Evolutionary conservation across 768 basidiomycete species (phyloP).

Genomic region (Agaricus blazei): DNA sequence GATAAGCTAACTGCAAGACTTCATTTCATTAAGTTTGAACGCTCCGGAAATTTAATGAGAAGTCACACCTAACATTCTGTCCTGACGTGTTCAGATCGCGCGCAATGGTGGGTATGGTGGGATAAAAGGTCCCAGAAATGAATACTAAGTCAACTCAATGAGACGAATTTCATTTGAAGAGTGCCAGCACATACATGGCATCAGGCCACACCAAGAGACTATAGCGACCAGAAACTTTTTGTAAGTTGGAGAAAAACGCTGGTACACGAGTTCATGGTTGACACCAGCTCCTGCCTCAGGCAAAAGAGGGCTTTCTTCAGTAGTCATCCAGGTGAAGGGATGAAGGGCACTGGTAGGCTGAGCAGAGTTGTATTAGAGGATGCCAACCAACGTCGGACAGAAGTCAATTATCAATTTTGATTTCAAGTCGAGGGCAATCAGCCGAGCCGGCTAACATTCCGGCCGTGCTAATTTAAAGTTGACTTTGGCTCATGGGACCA

Average conservation of each 20-base stretch:
- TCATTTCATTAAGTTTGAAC: not conserved
- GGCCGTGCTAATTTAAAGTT: no score
- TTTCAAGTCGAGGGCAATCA: no score
- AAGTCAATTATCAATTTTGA: no score
- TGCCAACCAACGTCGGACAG: not conserved
- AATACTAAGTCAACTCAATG: conserved; percentile 41
- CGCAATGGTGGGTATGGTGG: conserved; percentile 70
- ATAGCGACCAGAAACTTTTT: conserved; percentile 53
- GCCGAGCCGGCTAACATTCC: no score
- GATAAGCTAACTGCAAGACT: conserved; percentile 34
- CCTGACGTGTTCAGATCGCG: conserved; percentile 55
- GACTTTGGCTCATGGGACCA: no score
- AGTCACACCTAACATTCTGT: conserved; percentile 47
- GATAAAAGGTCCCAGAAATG: conserved; percentile 63
- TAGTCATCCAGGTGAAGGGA: not conserved
- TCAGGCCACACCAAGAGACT: conserved; percentile 55
- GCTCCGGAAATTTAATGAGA: not conserved
- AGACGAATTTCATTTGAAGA: not conserved
- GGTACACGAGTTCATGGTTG: conserved; percentile 37
- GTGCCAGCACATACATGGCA: conserved; percentile 42
- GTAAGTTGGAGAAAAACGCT: conserved; percentile 44
- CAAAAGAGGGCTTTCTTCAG: not conserved
- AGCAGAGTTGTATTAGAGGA: not conserved
- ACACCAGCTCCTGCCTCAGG: not conserved
- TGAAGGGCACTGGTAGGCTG: not conserved